phyloP scores from a whole-genome alignment of 1,284 basidiomycete species.

The Volvariella volvacea region DNA sequence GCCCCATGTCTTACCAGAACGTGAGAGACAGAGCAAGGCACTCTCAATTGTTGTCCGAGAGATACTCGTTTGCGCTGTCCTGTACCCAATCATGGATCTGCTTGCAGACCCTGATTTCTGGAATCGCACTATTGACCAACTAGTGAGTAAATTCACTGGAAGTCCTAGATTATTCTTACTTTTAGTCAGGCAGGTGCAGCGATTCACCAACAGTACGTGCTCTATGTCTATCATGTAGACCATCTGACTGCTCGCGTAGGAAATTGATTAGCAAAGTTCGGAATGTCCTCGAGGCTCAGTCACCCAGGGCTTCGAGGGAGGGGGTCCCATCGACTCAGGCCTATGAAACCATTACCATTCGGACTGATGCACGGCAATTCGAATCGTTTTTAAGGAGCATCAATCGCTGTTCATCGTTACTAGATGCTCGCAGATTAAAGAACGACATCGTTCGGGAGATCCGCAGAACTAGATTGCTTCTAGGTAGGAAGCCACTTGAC shows the following conservation, averaged over 20 bases:
- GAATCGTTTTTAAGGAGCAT: slow-evolving; percentile 88
- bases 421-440: slow-evolving; percentile 86
- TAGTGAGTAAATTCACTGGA: slow-evolving; percentile 43
- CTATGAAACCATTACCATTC: slow-evolving; percentile 65
- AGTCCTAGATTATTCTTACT: background rate
- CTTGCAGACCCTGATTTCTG: slow-evolving; percentile 93
- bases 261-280: slow-evolving; percentile 81
- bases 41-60: slow-evolving; percentile 76
- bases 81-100: slow-evolving; percentile 89
- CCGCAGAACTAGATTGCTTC: slow-evolving; percentile 62
- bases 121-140: slow-evolving; percentile 88
- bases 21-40: slow-evolving; percentile 65
- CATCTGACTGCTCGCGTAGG: slow-evolving; percentile 28
- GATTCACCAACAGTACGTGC: slow-evolving; percentile 80
- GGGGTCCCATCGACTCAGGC: slow-evolving; percentile 26
- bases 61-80: slow-evolving; percentile 73
- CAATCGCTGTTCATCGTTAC: slow-evolving; percentile 69
- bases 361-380: slow-evolving; percentile 75
- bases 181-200: slow-evolving; percentile 69
- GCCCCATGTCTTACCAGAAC: slow-evolving; percentile 67
- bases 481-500: slow-evolving; percentile 41
- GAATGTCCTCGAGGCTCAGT: slow-evolving; percentile 74
- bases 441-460: slow-evolving; percentile 89
- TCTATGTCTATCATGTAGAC: background rate
- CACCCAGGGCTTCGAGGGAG: slow-evolving; percentile 43